Evolutionary conservation across 495 filamentous ascomycete species (phyloP), one percentile per base, ranked within the genome.

Genomic region (Aspergillus asperescens): DNA sequence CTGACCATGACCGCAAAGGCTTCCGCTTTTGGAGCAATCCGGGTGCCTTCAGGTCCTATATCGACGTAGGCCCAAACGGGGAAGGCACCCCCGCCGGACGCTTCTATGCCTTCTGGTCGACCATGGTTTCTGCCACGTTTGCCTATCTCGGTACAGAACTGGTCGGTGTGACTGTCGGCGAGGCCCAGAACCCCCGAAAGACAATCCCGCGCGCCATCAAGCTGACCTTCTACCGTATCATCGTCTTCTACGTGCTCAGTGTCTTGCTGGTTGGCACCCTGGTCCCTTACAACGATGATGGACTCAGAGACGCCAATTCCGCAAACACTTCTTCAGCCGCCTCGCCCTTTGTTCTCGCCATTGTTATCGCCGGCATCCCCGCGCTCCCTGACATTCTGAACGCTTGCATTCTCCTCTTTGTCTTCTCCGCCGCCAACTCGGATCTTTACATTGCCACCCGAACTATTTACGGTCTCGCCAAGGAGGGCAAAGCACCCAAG

Each of bases 81-180:
- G 13, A 43, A 5, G 55, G 66, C 1, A 77, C 78, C 9, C 55
- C 59, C 25, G 59, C 67, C 9, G 80, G 78, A 1, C 62, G 79
- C 24, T 91, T 92, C 71, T 72, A 88, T 31, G 86, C 77, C 7
- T 83, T 92, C 68, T 94, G 88, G 87, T 79, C 83, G 6, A 83
- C 83, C 13, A 76, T 93, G 58, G 82, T 90, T 47, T 84, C 81
- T 24, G 87, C 89, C 5, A 87, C 84, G 5, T 94, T 94, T 55
- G 87, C 88, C 25, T 93, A 88, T 61, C 77, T 89, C 27, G 88
- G 90, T 42, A 93, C 89, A 2, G 90, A 96, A 69, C 73, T 93
- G 34, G 84, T 96, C 47, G 90, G 83, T 56, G 75, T 84, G 23
- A 81, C 81, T 4, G 79, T 79, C 22, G 79, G 80, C 28, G 89